Conservation (phyloP, 441 rosid species). For the Metrosideros polymorpha region DNA sequence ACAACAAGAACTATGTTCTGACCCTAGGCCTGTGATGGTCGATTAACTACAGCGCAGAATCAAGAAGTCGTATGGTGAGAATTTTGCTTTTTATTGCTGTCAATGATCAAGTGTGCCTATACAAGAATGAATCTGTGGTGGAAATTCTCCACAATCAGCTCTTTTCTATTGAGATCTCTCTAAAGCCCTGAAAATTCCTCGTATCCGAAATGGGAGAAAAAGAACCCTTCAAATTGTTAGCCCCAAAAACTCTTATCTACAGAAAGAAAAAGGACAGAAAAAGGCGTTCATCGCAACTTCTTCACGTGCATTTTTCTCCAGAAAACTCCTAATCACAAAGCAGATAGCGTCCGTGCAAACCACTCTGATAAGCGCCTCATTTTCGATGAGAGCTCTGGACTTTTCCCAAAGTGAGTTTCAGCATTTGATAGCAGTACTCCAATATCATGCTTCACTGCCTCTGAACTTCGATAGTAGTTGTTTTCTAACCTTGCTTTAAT, state of each 20-base stretch:
- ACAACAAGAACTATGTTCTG: not conserved
- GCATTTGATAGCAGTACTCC: slow-evolving; percentile 63
- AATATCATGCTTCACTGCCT: slow-evolving; percentile 72
- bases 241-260: not conserved
- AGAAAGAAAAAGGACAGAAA: not conserved
- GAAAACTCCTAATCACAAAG: slow-evolving; percentile 20
- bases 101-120: not conserved
- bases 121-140: not conserved
- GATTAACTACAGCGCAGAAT: not conserved
- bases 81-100: not conserved
- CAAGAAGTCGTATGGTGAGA: not conserved
- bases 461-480: slow-evolving; percentile 74
- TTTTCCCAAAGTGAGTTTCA: slow-evolving; percentile 50
- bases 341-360: slow-evolving; percentile 34
- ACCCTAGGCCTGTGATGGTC: not conserved
- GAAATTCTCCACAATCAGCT: not conserved
- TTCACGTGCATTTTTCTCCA: not conserved
- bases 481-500: slow-evolving; percentile 72
- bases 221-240: not conserved
- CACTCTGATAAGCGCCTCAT: slow-evolving; percentile 52
- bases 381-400: slow-evolving; percentile 42
- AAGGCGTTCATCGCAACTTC: not conserved
- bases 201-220: not conserved
- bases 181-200: not conserved
- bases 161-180: not conserved